Conservation (phyloP, 176 grass and related monocot species). For the Rhynchospora tenuis region DNA sequence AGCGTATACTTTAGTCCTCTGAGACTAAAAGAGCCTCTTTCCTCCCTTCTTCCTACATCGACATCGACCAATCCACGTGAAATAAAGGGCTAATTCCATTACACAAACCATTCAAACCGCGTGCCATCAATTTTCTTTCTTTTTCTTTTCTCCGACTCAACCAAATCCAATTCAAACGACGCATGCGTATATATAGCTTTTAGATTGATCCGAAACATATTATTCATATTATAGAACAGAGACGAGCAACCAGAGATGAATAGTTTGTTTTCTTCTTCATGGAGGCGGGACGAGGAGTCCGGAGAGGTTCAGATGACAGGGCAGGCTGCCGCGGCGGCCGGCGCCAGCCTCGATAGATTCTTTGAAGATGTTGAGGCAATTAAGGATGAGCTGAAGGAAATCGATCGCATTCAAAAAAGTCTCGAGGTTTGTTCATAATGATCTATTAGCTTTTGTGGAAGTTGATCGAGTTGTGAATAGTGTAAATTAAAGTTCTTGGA, state of each 20-base stretch:
- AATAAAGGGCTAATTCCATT: neutral
- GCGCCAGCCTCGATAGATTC: constrained; percentile 68
- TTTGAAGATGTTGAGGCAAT: constrained; percentile 91
- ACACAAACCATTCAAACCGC: constrained; percentile 28
- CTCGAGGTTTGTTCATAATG: constrained; percentile 7
- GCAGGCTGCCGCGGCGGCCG: constrained; percentile 26
- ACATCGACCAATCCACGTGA: neutral
- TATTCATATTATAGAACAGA: neutral
- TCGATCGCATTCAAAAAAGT: constrained; percentile 64
- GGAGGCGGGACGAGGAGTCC: constrained; percentile 32
- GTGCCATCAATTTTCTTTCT: neutral
- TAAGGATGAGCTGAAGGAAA: constrained; percentile 85
- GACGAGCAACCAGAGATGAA: constrained; percentile 39
- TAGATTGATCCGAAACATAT: neutral
- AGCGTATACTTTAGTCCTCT: neutral
- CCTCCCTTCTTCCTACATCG: constrained; percentile 20
- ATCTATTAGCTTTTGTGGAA: neutral
- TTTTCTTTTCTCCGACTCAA: neutral
- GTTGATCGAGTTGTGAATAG: neutral
- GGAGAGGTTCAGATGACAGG: constrained; percentile 53
- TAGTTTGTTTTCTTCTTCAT: constrained; percentile 71
- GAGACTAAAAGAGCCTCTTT: neutral
- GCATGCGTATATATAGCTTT: neutral
- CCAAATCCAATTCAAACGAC: neutral
- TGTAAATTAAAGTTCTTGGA: neutral